Evolutionary conservation across 345 rosid genomes (phyloP).

Genomic region (Nasturtium officinale): DNA sequence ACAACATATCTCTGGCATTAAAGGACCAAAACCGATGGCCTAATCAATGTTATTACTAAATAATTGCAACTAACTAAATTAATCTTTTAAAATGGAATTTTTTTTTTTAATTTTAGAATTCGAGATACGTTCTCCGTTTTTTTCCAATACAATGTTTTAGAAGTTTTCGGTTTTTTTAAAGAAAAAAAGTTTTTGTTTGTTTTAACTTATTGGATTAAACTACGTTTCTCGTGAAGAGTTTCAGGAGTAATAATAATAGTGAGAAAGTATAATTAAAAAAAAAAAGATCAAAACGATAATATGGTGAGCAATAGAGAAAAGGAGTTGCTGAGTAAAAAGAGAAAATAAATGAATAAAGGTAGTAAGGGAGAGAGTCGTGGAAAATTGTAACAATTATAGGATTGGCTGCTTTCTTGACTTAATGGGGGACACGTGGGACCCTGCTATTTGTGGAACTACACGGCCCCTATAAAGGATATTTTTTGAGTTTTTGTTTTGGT

Average conservation of each 20-base stretch:
- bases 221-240: background rate
- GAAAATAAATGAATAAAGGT: slow-evolving; percentile 40
- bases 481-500: too few species aligned
- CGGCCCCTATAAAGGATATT: slow-evolving; percentile 35
- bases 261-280: background rate
- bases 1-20: slow-evolving; percentile 42
- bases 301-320: background rate
- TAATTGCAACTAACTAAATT: slow-evolving; percentile 14
- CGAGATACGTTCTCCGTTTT: background rate
- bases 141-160: background rate
- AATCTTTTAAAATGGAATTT: background rate
- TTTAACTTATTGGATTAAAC: background rate
- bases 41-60: slow-evolving; percentile 26
- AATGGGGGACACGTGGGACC: slow-evolving; percentile 43
- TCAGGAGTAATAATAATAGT: background rate
- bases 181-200: background rate
- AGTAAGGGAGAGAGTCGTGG: slow-evolving; percentile 35
- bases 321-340: slow-evolving; percentile 26
- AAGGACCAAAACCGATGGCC: slow-evolving; percentile 37
- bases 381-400: slow-evolving; percentile 35
- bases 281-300: background rate
- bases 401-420: slow-evolving; percentile 51
- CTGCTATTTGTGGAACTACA: slow-evolving; percentile 39
- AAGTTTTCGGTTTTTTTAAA: too few species aligned
- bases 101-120: background rate